Percentiles rank a stretch among this genome's conserved stretches.
These are phyloP conservation scores for Auriculariales sp. DNA, from an alignment of 768 basidiomycete genomes.

Conservation along the genomic window DNA sequence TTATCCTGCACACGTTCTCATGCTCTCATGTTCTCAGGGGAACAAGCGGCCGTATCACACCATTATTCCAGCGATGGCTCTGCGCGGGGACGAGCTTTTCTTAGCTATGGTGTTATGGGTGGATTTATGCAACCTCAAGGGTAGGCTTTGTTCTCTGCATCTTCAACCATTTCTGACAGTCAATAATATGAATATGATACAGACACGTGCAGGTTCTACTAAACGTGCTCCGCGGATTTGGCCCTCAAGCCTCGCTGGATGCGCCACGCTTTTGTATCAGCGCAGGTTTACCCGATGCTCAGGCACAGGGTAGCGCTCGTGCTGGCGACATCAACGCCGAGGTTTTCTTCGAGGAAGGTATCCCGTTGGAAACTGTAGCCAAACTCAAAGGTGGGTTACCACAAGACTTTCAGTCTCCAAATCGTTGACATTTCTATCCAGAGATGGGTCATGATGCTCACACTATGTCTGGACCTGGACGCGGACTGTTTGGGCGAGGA, in stretches of 20 bases:
- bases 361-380: conserved; percentile 43
- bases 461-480: conserved; percentile 39
- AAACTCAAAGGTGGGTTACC: conserved; percentile 43
- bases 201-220: conserved; percentile 91
- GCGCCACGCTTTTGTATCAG: conserved; percentile 95
- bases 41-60: conserved; percentile 87
- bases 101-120: conserved; percentile 88
- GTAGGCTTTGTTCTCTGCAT: conserved; percentile 10
- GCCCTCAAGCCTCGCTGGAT: conserved; percentile 80
- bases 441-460: conserved; percentile 85
- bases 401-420: not conserved
- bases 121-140: conserved; percentile 89
- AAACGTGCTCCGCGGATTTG: conserved; percentile 78
- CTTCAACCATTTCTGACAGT: not conserved
- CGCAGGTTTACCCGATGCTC: conserved; percentile 53
- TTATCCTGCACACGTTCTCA: not conserved
- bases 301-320: conserved; percentile 23
- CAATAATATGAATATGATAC: conserved; percentile 18
- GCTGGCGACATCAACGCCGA: conserved; percentile 67
- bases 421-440: conserved; percentile 15
- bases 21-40: conserved; percentile 25
- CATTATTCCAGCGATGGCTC: conserved; percentile 83
- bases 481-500: conserved; percentile 64
- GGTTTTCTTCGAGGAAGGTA: conserved; percentile 81
- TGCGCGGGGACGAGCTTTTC: conserved; percentile 67